phyloP scores from a whole-genome alignment of 2,329 filamentous ascomycete species.

The Ceratocystis huliohia region DNA sequence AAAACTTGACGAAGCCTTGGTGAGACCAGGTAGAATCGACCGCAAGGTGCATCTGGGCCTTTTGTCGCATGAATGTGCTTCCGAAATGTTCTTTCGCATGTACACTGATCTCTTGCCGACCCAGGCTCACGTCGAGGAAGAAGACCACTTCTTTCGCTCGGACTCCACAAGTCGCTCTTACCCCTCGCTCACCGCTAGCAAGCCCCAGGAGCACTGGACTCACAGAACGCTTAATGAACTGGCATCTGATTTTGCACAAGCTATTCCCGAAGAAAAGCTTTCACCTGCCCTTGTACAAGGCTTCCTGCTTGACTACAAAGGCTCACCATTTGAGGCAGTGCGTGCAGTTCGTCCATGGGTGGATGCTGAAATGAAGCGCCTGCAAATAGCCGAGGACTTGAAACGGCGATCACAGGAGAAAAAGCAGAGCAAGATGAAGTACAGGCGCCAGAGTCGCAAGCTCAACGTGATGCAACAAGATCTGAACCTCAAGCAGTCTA shows the following conservation, averaged over 20 bases:
- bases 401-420: slow-evolving; percentile 3
- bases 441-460: slow-evolving; percentile 11
- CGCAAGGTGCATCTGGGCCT: slow-evolving; percentile 52
- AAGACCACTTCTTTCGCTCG: slow-evolving; percentile 16
- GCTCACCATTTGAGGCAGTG: slow-evolving; percentile 41
- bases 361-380: slow-evolving; percentile 8
- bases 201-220: slow-evolving; percentile 2
- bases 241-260: slow-evolving; percentile 34
- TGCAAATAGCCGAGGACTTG: slow-evolving; percentile 11
- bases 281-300: slow-evolving; percentile 53
- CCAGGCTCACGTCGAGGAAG: not conserved
- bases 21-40: slow-evolving; percentile 62
- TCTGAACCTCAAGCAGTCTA: slow-evolving; percentile 15
- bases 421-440: not conserved
- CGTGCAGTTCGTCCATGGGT: slow-evolving; percentile 31
- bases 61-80: slow-evolving; percentile 41
- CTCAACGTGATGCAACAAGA: slow-evolving; percentile 12
- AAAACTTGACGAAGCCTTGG: slow-evolving; percentile 58
- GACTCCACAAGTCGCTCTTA: not conserved
- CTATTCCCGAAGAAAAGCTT: slow-evolving; percentile 41
- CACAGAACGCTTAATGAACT: slow-evolving; percentile 9
- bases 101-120: slow-evolving; percentile 28
- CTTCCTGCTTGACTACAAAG: slow-evolving; percentile 50
- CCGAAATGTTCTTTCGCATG: slow-evolving; percentile 49
- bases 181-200: not conserved